Evolutionary conservation across 2,329 filamentous ascomycete genomes (phyloP).

Genomic region (Cryoendolithus antarcticus): DNA sequence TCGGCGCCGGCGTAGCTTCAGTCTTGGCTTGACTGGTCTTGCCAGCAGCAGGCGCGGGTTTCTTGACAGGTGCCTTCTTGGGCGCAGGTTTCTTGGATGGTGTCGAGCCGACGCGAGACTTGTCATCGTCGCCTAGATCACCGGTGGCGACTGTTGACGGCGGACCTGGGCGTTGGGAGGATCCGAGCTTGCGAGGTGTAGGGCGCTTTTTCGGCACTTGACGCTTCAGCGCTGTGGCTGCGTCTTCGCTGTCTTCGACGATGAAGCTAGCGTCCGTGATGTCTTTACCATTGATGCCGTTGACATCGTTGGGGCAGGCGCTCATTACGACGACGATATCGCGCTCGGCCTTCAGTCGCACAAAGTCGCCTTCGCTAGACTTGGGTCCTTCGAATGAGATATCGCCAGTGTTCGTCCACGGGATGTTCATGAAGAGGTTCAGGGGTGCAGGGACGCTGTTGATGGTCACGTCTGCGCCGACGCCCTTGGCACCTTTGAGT

Average conservation of each 20-base stretch:
- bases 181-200: constrained; percentile 11
- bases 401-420: constrained; percentile 28
- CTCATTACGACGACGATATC: constrained; percentile 37
- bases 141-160: constrained; percentile 9
- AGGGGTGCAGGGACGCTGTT: constrained; percentile 36
- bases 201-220: constrained; percentile 13
- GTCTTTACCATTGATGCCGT: constrained; percentile 29
- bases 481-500: constrained; percentile 32
- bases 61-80: constrained; percentile 6
- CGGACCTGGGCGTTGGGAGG: constrained; percentile 2
- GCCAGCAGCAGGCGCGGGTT: constrained; percentile 4
- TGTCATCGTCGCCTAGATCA: constrained; percentile 6
- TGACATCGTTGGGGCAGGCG: constrained; percentile 34
- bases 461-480: constrained; percentile 36
- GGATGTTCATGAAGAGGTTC: constrained; percentile 38
- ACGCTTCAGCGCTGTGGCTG: constrained; percentile 10
- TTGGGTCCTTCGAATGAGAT: constrained; percentile 30
- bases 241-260: constrained; percentile 22
- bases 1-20: constrained; percentile 3
- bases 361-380: constrained; percentile 30
- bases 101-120: constrained; percentile 5
- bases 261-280: constrained; percentile 34
- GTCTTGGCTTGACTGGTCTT: neutral
- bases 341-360: constrained; percentile 31
- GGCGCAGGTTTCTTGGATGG: constrained; percentile 6